Percentiles rank a stretch among this genome's conserved stretches.
phyloP scores from a whole-genome alignment of 2,329 filamentous ascomycete genomes.

The Setomelanomma holmii region DNA sequence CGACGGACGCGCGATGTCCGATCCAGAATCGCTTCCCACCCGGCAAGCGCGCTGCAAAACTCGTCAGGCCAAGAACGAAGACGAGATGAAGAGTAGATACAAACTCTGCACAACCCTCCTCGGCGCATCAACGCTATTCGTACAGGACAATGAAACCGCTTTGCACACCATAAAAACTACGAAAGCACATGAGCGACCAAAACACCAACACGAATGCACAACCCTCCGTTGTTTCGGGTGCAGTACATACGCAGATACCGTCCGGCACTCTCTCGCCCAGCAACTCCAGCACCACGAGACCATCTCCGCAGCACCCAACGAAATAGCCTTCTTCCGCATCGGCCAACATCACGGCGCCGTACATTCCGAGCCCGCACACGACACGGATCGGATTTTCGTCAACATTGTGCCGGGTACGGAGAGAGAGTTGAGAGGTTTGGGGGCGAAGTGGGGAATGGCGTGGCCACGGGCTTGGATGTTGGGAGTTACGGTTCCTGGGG shows the following conservation, averaged over 20 bases:
- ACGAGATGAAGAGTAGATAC: no score
- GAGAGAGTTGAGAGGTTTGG: constrained; percentile 36
- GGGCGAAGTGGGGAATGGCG: constrained; percentile 43
- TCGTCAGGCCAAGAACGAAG: no score
- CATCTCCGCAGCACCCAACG: constrained; percentile 23
- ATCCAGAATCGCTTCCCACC: no score
- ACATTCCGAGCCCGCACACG: constrained; percentile 48
- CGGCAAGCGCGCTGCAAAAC: no score
- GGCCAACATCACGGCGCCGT: constrained; percentile 53
- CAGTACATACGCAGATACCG: constrained; percentile 50
- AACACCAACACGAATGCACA: constrained; percentile 49
- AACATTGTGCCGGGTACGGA: constrained; percentile 47
- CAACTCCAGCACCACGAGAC: constrained; percentile 24
- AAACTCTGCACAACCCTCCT: constrained; percentile 58
- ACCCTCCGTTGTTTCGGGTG: constrained; percentile 56
- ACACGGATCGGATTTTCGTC: constrained; percentile 45
- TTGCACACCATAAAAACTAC: constrained; percentile 41
- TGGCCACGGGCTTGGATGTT: constrained; percentile 34
- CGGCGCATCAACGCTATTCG: constrained; percentile 56
- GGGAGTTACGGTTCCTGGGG: constrained; percentile 27
- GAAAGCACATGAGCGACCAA: constrained; percentile 28
- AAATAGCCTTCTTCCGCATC: constrained; percentile 54
- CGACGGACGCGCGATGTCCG: not conserved
- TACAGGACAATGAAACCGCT: constrained; percentile 39
- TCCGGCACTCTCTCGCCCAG: constrained; percentile 46